Base-by-base conservation (phyloP, 2,329 filamentous ascomycete genomes). In the Colletotrichum eleusines region DNA sequence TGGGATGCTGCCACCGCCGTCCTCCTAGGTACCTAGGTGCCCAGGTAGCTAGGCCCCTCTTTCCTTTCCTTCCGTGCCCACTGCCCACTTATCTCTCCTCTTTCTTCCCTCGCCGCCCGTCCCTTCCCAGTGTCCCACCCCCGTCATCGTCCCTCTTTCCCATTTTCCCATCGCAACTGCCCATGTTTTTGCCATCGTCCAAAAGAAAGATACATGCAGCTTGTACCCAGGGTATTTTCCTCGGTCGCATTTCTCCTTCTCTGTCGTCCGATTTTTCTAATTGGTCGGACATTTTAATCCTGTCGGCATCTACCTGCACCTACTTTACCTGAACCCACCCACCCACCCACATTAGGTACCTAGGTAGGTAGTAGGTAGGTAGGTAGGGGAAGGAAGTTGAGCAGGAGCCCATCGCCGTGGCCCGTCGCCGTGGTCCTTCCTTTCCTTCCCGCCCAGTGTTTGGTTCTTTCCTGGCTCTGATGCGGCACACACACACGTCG, bases 251-350 rank as follows among this genome's bases (percentile, higher is more conserved):
- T 60, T 60, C 58, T 51, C 18, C n/a, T 59, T 38, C 46, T 28
- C 58, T 71, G 8, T 23, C 16, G 40, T 59, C 38, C 58, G 53
- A 66, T 40, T 72, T 73, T 73, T 73, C 51, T 73, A 55, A 73
- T 73, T 73, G 72, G 72, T 35, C 53, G 16, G 44, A 42, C n/a
- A n/a, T 26, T 69, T 55, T n/a, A 42, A 53, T 57, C 28, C 23
- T 35, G n/a, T 55, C 20, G 40, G 40, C 40, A 40, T 16, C 40
- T 42, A 42, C 40, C 40, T 35, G 16, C 11, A 42, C 40, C 40
- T 42, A 38, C 35, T 12, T 38, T 38, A 38, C 11, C 11, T 16
- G n/a, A n/a, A 40, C 38, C 38, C 18, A 40, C 38, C 38, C 12
- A 11, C 33, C 33, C 8, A 38, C 35, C 12, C 14, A 40, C 38